Base-by-base conservation (phyloP, 768 basidiomycete species). In the Hydnomerulius pinastri region DNA sequence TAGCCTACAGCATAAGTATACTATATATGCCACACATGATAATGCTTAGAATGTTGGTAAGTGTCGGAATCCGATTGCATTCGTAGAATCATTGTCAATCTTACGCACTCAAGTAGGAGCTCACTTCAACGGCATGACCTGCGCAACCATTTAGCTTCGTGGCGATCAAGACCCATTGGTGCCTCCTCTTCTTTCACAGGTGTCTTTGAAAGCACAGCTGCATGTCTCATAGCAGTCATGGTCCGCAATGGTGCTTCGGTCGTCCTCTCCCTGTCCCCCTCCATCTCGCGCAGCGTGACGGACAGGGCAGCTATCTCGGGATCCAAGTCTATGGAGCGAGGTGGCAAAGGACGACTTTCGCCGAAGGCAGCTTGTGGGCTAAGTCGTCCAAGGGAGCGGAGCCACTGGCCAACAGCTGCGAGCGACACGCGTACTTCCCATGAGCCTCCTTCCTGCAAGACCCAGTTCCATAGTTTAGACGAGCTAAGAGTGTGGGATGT, bases 361-460 rank as follows among this genome's bases (percentile, higher is more conserved):
- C 74, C 71, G 49, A 81, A 81, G 1, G 72, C 79, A 0, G 61
- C 57, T 21, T 61, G 39, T n/a, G 77, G 72, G 7, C 65, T 46
- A 11, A 80, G 46, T 15, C 69, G 73, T 1, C 82, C 83, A 1
- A 86, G 58, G 12, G 79, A 78, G 23, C 80, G 76, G 11, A 85
- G 67, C 79, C 81, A 84, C 42, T 75, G 73, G 1, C 76, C 80
- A 1, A 82, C 79, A 0, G 72, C 77, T 27, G 78, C 79, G 1
- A 86, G 73, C 4, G 83, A 83, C 11, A 83, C 81, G 6, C 75
- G 76, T 1, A 85, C 79, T 58, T 80, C 78, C 74, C 77, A 83
- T 4, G 80, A 80, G 7, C 82, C 81, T 18, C 84, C 83, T 49
- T 81, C 78, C 82, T 83, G 51, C 21, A 37, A 44, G n/a, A n/a